These are phyloP conservation scores for Lactarius indigo DNA, from an alignment of 768 basidiomycete species.

Conservation along the genomic window DNA sequence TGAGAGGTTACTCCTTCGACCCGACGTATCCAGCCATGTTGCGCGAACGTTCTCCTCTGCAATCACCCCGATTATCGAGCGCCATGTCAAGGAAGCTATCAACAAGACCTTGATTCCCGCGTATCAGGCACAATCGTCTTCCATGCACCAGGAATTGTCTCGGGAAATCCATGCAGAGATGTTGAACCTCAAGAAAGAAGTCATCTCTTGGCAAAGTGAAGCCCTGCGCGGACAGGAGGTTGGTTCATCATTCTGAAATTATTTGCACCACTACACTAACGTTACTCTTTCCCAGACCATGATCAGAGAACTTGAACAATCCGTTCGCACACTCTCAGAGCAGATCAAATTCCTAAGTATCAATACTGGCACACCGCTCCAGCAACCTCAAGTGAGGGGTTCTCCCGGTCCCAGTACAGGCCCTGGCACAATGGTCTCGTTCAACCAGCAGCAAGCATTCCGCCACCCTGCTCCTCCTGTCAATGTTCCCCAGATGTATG, in stretches of 20 bases:
- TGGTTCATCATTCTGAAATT: constrained; percentile 25
- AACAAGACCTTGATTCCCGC: constrained; percentile 70
- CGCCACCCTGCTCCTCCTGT: constrained; percentile 39
- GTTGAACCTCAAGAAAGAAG: constrained; percentile 71
- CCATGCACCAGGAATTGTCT: constrained; percentile 76
- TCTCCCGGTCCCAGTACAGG: constrained; percentile 24
- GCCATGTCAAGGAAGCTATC: constrained; percentile 78
- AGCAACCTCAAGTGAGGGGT: constrained; percentile 23
- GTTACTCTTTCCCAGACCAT: constrained; percentile 44
- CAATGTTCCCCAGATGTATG: constrained; percentile 31
- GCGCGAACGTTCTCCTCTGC: constrained; percentile 68
- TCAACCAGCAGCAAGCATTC: constrained; percentile 20
- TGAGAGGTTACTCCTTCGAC: constrained; percentile 70
- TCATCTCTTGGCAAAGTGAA: constrained; percentile 79
- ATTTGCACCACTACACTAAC: constrained; percentile 21
- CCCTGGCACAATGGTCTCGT: constrained; percentile 9
- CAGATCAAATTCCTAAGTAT: constrained; percentile 77
- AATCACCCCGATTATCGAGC: constrained; percentile 72
- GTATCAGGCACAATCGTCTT: constrained; percentile 67
- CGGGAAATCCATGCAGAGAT: constrained; percentile 75
- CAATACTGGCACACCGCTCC: constrained; percentile 37
- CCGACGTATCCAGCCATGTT: constrained; percentile 74
- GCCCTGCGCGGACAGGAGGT: constrained; percentile 78
- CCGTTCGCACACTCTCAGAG: constrained; percentile 68
- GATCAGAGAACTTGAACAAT: constrained; percentile 79